Conservation (phyloP, 2,329 filamentous ascomycete genomes). For the Lachnellula occidentalis region DNA sequence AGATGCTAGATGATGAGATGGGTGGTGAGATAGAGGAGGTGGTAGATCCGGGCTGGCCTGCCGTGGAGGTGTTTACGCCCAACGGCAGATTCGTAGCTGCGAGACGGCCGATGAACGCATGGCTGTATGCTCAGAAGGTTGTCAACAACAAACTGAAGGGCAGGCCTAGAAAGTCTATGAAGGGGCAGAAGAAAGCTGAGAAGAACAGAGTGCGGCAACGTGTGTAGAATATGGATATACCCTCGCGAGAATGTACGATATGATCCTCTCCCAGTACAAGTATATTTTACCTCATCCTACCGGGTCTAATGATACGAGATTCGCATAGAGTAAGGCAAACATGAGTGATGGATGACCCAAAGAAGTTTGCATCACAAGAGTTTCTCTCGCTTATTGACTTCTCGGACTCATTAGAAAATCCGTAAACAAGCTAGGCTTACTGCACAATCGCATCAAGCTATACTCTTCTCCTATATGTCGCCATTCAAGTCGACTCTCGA, state of each 20-base stretch:
- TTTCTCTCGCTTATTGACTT: no score
- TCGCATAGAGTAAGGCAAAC: no score
- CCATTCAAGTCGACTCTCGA: no score
- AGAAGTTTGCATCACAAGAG: no score
- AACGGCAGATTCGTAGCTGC: conserved; percentile 72
- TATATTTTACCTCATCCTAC: no score
- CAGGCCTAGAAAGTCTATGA: conserved; percentile 67
- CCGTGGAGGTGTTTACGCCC: conserved; percentile 80
- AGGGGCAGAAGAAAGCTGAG: conserved; percentile 48
- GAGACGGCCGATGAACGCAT: conserved; percentile 66
- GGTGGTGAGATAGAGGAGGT: conserved; percentile 10
- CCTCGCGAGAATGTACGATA: neutral
- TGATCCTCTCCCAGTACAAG: neutral
- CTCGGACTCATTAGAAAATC: no score
- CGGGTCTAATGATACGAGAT: no score
- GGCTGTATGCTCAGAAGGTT: conserved; percentile 53
- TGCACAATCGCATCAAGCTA: no score
- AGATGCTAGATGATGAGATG: conserved; percentile 9
- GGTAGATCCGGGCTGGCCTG: conserved; percentile 48
- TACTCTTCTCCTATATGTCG: no score
- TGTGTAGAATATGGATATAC: conserved; percentile 3
- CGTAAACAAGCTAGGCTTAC: no score
- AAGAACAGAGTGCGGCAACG: conserved; percentile 14
- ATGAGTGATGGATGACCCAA: no score
- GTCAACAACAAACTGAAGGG: conserved; percentile 44